Evolutionary conservation across 2,329 filamentous ascomycete species (phyloP).

Genomic region (Alternaria longipes): DNA sequence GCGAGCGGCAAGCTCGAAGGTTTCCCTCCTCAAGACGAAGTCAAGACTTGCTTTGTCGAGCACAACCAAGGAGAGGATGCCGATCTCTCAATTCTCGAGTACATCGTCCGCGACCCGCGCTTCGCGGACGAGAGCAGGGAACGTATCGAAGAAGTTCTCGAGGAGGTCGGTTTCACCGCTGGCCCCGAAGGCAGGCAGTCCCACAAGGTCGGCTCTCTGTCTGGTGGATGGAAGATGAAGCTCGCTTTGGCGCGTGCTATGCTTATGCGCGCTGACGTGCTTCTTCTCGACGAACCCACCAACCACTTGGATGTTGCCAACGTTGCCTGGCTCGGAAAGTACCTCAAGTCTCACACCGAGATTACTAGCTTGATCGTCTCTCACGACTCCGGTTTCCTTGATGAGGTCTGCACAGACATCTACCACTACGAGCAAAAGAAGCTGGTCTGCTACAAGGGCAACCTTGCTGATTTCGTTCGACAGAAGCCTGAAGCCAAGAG

Average conservation of each 20-base stretch:
- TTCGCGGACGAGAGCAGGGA: slow-evolving; percentile 81
- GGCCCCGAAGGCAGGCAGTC: slow-evolving; percentile 89
- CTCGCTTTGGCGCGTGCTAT: slow-evolving; percentile 93
- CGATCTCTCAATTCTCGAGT: slow-evolving; percentile 94
- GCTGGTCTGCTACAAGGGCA: slow-evolving; percentile 84
- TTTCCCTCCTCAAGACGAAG: slow-evolving; percentile 89
- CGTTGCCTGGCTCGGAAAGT: slow-evolving; percentile 94
- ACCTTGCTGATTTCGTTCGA: slow-evolving; percentile 84
- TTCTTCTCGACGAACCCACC: slow-evolving; percentile 96
- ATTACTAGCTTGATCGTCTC: slow-evolving; percentile 98
- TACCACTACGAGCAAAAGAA: slow-evolving; percentile 99
- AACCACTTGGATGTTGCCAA: slow-evolving; percentile 98
- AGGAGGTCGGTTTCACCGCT: slow-evolving; percentile 91
- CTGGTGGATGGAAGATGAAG: slow-evolving; percentile 99
- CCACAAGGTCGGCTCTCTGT: slow-evolving; percentile 91
- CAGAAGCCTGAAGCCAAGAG: slow-evolving; percentile 93
- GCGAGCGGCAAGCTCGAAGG: slow-evolving; percentile 95
- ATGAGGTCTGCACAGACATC: slow-evolving; percentile 97
- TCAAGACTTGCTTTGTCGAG: slow-evolving; percentile 97
- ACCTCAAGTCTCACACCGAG: slow-evolving; percentile 93
- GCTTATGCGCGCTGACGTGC: slow-evolving; percentile 95
- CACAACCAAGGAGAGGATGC: slow-evolving; percentile 99
- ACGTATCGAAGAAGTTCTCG: slow-evolving; percentile 82
- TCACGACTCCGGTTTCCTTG: slow-evolving; percentile 97
- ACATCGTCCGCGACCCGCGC: slow-evolving; percentile 86